These are phyloP conservation scores for Taiozyma sp. DNA, from an alignment of 1,139 yeast species.

Conservation along the genomic window DNA sequence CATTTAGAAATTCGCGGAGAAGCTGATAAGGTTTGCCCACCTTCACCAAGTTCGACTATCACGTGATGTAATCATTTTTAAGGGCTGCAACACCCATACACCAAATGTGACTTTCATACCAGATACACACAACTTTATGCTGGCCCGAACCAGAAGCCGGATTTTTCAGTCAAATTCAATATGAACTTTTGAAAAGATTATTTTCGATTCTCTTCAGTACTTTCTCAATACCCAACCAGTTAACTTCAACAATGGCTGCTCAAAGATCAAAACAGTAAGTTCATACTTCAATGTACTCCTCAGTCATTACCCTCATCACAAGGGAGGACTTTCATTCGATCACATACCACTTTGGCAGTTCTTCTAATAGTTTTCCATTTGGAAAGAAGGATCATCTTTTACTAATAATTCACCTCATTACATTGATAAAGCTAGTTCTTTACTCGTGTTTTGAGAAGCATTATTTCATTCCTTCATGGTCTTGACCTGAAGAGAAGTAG, in stretches of 20 bases:
- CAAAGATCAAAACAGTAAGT: constrained; percentile 27
- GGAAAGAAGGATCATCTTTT: neutral
- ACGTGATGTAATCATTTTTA: neutral
- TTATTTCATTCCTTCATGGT: constrained; percentile 1
- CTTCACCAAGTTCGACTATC: neutral
- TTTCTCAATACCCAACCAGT: neutral
- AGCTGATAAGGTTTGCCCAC: neutral
- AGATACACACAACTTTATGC: neutral
- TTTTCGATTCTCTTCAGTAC: neutral
- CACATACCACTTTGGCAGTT: neutral
- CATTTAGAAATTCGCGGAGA: neutral
- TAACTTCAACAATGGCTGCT: constrained; percentile 19
- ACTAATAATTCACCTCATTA: neutral
- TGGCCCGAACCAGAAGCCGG: neutral
- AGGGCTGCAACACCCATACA: neutral
- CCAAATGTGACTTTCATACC: neutral
- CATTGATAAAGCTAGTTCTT: constrained; percentile 20
- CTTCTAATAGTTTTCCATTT: neutral
- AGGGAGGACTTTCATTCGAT: neutral
- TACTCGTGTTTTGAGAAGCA: constrained; percentile 11
- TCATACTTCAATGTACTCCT: neutral
- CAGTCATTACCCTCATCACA: neutral
- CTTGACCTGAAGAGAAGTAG: constrained; percentile 12
- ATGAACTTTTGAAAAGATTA: neutral
- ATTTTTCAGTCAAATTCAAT: neutral